phyloP scores from a whole-genome alignment of 495 filamentous ascomycete species.

The Evernia prunastri region DNA sequence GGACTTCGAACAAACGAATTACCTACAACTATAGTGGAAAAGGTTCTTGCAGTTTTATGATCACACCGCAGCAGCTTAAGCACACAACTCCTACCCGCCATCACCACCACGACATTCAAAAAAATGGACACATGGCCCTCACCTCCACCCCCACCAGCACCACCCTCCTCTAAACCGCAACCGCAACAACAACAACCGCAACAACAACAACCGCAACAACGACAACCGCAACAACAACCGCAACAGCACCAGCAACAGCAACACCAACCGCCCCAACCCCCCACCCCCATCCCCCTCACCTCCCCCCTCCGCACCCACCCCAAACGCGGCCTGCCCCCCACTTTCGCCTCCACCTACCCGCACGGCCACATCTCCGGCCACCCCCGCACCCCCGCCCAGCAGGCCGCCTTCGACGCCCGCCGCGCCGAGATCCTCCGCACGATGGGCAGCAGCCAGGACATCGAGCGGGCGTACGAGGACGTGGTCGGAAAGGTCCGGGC shows the following conservation, averaged over 20 bases:
- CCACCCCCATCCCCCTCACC: constrained; percentile 13
- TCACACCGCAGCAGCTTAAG: background rate
- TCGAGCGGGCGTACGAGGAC: constrained; percentile 20
- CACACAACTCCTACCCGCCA: no score
- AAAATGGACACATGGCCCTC: constrained; percentile 1
- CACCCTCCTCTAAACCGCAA: background rate
- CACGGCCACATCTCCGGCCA: constrained; percentile 23
- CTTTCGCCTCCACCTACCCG: constrained; percentile 20
- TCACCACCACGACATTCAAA: background rate
- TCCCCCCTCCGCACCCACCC: constrained; percentile 18
- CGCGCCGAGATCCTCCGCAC: constrained; percentile 21
- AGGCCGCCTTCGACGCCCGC: constrained; percentile 17
- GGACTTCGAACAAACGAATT: no score
- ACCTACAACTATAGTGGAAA: no score
- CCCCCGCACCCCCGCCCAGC: constrained; percentile 17
- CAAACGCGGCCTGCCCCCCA: constrained; percentile 22
- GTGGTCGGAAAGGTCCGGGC: constrained; percentile 16
- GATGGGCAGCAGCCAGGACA: constrained; percentile 17
- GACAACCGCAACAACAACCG: background rate
- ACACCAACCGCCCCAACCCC: background rate
- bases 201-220: background rate
- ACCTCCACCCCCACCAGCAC: background rate
- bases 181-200: background rate
- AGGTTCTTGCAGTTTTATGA: background rate
- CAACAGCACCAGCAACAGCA: background rate